phyloP scores from a whole-genome alignment of 2,329 filamentous ascomycete species.

The Purpureocillium lavendulum region DNA sequence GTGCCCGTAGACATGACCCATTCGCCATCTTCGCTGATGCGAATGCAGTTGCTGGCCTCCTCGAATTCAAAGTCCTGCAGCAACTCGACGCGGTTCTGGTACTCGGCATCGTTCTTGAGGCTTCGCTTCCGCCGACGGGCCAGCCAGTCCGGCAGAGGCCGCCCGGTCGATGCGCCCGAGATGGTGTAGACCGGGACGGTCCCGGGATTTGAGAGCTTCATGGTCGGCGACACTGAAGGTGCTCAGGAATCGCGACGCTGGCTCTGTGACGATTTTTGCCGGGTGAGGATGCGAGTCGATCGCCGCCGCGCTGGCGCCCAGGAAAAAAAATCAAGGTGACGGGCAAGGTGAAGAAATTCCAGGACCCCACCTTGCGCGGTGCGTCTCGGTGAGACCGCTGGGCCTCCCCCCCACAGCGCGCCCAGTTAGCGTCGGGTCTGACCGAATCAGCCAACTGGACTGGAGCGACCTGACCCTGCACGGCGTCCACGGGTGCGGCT shows the following conservation, averaged over 20 bases:
- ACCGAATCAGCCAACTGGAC: constrained; percentile 5
- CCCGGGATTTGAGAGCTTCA: constrained; percentile 79
- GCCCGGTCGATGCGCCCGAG: constrained; percentile 78
- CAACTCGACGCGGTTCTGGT: constrained; percentile 86
- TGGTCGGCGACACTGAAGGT: constrained; percentile 21
- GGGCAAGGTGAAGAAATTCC: neutral
- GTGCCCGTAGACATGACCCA: constrained; percentile 94
- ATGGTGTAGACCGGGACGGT: constrained; percentile 90
- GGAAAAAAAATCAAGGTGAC: constrained; percentile 4
- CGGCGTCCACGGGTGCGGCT: no score
- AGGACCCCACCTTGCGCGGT: neutral
- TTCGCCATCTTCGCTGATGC: constrained; percentile 88
- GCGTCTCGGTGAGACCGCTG: constrained; percentile 1
- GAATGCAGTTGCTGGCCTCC: constrained; percentile 84
- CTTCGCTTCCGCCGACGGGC: constrained; percentile 82
- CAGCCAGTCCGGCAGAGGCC: constrained; percentile 92
- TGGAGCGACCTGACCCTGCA: no score
- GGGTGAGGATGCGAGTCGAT: no score
- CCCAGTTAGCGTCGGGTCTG: constrained; percentile 4
- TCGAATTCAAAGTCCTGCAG: constrained; percentile 98
- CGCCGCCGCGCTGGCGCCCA: neutral
- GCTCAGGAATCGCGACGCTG: neutral
- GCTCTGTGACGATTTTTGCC: neutral
- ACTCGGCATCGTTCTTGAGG: constrained; percentile 86
- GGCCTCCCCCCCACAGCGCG: neutral